These are phyloP conservation scores for Vitis hybrid DNA, from an alignment of 177 flowering plant genomes.

Conservation along the genomic window DNA sequence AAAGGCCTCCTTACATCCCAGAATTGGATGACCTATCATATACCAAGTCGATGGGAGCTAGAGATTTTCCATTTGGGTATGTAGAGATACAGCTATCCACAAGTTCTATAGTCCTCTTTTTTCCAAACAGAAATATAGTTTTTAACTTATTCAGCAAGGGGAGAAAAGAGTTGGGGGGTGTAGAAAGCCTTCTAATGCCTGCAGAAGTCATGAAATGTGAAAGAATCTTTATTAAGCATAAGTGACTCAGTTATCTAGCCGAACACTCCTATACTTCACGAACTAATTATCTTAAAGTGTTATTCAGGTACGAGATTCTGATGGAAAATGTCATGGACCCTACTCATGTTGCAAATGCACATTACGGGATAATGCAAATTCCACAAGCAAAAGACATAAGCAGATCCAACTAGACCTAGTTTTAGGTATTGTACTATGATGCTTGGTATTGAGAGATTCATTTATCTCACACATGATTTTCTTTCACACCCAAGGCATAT, in stretches of 20 bases:
- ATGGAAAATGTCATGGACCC: constrained; percentile 90
- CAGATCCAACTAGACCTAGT: constrained; percentile 5
- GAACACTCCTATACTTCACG: no score
- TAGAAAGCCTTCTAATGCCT: no score
- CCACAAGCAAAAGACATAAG: constrained; percentile 39
- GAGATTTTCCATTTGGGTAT: constrained; percentile 90
- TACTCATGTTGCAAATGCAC: constrained; percentile 61
- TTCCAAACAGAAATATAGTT: neutral
- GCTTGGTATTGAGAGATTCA: constrained; percentile 4
- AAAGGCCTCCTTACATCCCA: constrained; percentile 70
- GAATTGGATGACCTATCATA: constrained; percentile 86
- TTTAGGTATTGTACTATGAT: neutral
- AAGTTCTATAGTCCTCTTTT: neutral
- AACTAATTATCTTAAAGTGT: neutral
- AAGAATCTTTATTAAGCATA: no score
- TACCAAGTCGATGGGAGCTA: constrained; percentile 40
- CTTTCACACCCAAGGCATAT: constrained; percentile 59
- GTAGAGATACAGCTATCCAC: constrained; percentile 2
- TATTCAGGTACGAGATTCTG: constrained; percentile 82
- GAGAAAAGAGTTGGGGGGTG: no score
- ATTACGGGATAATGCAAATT: constrained; percentile 58
- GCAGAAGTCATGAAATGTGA: no score
- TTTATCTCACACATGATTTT: constrained; percentile 15
- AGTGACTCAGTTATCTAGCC: neutral
- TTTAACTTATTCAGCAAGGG: no score